Conservation (phyloP, 805 yeast genomes). For the Cyberlindnera japonica region DNA sequence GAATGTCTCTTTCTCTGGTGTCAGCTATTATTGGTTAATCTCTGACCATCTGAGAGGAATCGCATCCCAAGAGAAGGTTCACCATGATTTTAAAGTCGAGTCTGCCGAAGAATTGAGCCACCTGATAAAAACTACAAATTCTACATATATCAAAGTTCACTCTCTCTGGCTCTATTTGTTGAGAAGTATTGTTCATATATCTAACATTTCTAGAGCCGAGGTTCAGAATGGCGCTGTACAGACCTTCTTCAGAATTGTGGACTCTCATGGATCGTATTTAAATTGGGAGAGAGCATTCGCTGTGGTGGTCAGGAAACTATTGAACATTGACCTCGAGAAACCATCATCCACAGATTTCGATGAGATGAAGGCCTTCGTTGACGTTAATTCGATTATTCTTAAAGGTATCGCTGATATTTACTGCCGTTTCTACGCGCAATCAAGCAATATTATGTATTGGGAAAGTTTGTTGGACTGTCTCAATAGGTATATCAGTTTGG, state of each 20-base stretch:
- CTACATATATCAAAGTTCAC: constrained; percentile 30
- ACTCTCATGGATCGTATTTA: constrained; percentile 58
- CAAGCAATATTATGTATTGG: constrained; percentile 47
- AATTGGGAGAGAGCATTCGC: constrained; percentile 69
- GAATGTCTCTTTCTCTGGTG: constrained; percentile 86
- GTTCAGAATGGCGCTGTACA: constrained; percentile 89
- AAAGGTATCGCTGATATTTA: constrained; percentile 66
- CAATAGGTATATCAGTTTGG: constrained; percentile 35
- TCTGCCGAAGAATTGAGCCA: constrained; percentile 26
- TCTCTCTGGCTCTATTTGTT: constrained; percentile 64
- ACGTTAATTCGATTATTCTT: constrained; percentile 57
- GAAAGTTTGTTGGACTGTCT: constrained; percentile 48
- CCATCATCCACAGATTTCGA: constrained; percentile 27
- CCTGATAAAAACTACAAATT: constrained; percentile 22
- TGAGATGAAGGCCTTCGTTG: constrained; percentile 45
- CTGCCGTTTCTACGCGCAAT: constrained; percentile 44
- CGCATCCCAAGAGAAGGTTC: neutral
- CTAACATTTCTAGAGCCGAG: constrained; percentile 65
- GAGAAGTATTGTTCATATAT: constrained; percentile 55
- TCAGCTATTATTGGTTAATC: constrained; percentile 88
- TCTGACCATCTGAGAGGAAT: constrained; percentile 62
- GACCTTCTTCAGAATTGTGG: constrained; percentile 79
- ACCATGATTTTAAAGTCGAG: constrained; percentile 16
- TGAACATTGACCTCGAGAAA: constrained; percentile 25
- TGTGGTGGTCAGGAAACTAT: constrained; percentile 56